Evolutionary conservation across 306 rosid species (phyloP).

Genomic region (Bauhinia variegata): DNA sequence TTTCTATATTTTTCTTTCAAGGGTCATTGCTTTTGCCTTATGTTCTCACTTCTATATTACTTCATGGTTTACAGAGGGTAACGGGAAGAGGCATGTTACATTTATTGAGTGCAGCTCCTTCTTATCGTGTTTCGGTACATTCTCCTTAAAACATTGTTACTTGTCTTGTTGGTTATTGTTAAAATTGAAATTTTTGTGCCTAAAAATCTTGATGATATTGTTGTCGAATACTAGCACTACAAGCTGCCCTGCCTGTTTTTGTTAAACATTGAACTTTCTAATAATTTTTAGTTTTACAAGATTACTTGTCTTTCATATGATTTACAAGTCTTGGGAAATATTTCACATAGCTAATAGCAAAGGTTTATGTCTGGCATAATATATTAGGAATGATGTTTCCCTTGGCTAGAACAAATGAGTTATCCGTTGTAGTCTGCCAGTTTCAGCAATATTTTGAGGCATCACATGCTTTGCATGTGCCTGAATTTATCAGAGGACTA

Average conservation of each 20-base stretch:
- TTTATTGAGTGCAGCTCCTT: slow-evolving; percentile 41
- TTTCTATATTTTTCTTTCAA: slow-evolving; percentile 9
- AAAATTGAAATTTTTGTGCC: background rate
- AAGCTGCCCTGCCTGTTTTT: slow-evolving; percentile 13
- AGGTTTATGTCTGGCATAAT: slow-evolving; percentile 15
- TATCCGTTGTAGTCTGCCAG: slow-evolving; percentile 17
- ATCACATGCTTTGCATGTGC: slow-evolving; percentile 6
- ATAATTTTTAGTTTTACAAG: background rate
- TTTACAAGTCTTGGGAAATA: background rate
- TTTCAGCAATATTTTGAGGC: slow-evolving; percentile 23
- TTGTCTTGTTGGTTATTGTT: slow-evolving; percentile 12
- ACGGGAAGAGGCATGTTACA: slow-evolving; percentile 45
- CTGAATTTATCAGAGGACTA: slow-evolving; percentile 8
- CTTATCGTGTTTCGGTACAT: slow-evolving; percentile 55
- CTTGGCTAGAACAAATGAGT: slow-evolving; percentile 3
- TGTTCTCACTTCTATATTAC: slow-evolving; percentile 27
- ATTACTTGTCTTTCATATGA: background rate
- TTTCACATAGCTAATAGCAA: slow-evolving; percentile 1
- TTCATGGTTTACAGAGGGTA: slow-evolving; percentile 54
- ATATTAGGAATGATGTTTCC: background rate
- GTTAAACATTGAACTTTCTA: slow-evolving; percentile 4
- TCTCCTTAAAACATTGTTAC: slow-evolving; percentile 16
- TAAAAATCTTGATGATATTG: slow-evolving; percentile 2
- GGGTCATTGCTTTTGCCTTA: background rate
- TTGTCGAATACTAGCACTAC: slow-evolving; percentile 16